These are phyloP conservation scores for Albatrellus sp. DNA, from an alignment of 1,284 basidiomycete genomes.

Conservation along the genomic window DNA sequence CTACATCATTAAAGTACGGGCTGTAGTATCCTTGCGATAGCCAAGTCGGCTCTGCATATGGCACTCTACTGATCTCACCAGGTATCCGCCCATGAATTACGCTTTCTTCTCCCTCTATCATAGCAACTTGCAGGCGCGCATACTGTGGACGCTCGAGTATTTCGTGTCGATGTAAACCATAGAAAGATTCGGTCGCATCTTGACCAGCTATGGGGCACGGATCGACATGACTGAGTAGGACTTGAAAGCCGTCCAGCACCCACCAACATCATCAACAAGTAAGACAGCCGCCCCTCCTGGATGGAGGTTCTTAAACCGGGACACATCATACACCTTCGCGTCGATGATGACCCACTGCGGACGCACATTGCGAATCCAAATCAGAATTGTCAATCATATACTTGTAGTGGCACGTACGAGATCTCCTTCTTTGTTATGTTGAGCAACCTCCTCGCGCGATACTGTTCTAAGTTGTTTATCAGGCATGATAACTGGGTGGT, in stretches of 20 bases:
- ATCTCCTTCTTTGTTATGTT: slow-evolving; percentile 73
- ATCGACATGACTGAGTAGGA: neutral
- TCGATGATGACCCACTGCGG: slow-evolving; percentile 54
- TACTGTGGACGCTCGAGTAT: slow-evolving; percentile 78
- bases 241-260: slow-evolving; percentile 4
- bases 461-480: slow-evolving; percentile 4
- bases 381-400: no score
- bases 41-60: slow-evolving; percentile 89
- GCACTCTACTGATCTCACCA: slow-evolving; percentile 66
- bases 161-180: slow-evolving; percentile 83
- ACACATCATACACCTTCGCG: slow-evolving; percentile 54
- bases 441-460: slow-evolving; percentile 6
- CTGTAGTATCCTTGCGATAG: slow-evolving; percentile 67
- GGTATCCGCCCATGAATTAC: slow-evolving; percentile 45
- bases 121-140: slow-evolving; percentile 71
- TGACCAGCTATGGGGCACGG: slow-evolving; percentile 36
- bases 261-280: slow-evolving; percentile 25
- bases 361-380: neutral
- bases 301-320: slow-evolving; percentile 50
- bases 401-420: slow-evolving; percentile 28
- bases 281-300: slow-evolving; percentile 57
- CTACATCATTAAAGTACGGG: slow-evolving; percentile 69
- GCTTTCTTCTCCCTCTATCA: slow-evolving; percentile 56
- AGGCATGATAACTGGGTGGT: neutral
- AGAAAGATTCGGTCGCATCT: slow-evolving; percentile 86